phyloP scores from a whole-genome alignment of 2,329 filamentous ascomycete species.

The Botrytis hyacinthi region DNA sequence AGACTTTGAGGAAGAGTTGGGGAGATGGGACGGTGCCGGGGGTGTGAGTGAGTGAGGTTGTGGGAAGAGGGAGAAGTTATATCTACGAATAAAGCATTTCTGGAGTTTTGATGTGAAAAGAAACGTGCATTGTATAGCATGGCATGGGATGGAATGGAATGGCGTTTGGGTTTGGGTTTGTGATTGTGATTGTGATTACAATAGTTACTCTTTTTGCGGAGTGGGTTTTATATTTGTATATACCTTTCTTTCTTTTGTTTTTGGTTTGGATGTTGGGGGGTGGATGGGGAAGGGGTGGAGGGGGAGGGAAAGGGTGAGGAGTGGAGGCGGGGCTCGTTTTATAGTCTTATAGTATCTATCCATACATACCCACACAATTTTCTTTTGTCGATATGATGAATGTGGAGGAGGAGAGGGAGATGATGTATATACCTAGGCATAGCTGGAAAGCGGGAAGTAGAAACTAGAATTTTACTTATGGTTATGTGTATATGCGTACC shows the following conservation, averaged over 20 bases:
- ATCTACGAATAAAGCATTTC: not conserved
- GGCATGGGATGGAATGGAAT: not conserved
- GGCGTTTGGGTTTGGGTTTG: not conserved
- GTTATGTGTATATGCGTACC: not conserved
- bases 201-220: not conserved
- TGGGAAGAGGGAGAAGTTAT: not conserved
- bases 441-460: not conserved
- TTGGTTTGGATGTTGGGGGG: not conserved
- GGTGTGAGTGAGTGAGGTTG: not conserved
- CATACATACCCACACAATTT: not conserved
- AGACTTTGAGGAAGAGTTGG: conserved; percentile 2
- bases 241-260: no score
- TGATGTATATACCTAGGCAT: not conserved
- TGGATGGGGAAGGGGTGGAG: no score
- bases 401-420: not conserved
- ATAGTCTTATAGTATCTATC: not conserved
- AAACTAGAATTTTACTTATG: not conserved
- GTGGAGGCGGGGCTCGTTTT: not conserved
- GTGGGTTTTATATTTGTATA: not conserved
- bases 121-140: not conserved
- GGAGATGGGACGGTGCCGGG: not conserved
- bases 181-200: not conserved
- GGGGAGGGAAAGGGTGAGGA: no score
- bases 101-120: not conserved
- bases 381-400: not conserved